These are phyloP conservation scores for Mycena filopes DNA, from an alignment of 768 basidiomycete species.

Conservation along the genomic window DNA sequence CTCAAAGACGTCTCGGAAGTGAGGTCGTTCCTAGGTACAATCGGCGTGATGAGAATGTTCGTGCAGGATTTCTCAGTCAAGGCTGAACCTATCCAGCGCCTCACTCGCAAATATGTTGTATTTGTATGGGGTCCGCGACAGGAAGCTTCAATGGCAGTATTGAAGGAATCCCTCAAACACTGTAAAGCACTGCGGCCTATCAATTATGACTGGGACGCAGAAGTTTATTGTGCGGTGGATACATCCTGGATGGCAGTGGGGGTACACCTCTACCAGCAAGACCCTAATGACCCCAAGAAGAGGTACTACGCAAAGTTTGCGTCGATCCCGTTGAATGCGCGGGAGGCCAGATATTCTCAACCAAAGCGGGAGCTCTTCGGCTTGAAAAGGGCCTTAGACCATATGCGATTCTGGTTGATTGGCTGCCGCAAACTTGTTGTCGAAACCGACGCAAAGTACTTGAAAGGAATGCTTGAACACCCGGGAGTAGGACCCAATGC, in stretches of 20 bases:
- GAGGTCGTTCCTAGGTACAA: background rate
- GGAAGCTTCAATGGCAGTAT: no score
- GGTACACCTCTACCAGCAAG: background rate
- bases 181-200: background rate
- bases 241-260: background rate
- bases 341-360: conserved; percentile 48
- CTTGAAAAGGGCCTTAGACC: conserved; percentile 38
- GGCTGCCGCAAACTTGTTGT: conserved; percentile 43
- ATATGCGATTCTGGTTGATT: conserved; percentile 31
- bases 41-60: background rate
- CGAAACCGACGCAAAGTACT: conserved; percentile 46
- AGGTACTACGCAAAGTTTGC: background rate
- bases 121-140: no score
- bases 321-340: conserved; percentile 48
- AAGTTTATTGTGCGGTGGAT: background rate
- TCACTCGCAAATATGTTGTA: no score
- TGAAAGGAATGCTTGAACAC: conserved; percentile 47
- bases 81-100: no score
- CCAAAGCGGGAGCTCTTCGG: conserved; percentile 54
- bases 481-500: conserved; percentile 48
- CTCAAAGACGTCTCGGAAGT: background rate
- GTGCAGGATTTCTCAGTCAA: no score
- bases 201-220: background rate
- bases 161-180: no score
- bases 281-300: background rate